These are phyloP conservation scores for Leptographium lundbergii DNA, from an alignment of 2,329 filamentous ascomycete species.

Conservation along the genomic window DNA sequence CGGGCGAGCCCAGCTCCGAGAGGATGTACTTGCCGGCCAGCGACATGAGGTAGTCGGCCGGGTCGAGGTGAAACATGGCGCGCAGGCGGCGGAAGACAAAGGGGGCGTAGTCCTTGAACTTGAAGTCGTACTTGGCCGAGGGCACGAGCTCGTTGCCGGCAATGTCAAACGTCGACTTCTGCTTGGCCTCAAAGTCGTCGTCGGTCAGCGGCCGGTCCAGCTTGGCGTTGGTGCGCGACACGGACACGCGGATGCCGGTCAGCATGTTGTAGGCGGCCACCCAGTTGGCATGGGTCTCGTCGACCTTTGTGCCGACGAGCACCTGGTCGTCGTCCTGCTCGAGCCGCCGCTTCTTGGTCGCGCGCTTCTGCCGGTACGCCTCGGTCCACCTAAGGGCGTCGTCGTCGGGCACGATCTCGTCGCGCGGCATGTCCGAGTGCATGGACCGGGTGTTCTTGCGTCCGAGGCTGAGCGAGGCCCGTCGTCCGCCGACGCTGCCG, in stretches of 20 bases:
- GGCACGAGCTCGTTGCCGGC: conserved; percentile 95
- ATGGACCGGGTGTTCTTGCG: conserved; percentile 74
- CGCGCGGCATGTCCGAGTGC: conserved; percentile 69
- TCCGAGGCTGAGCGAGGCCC: conserved; percentile 72
- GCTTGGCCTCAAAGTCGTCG: conserved; percentile 83
- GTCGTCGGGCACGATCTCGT: conserved; percentile 77
- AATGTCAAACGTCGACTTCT: conserved; percentile 98
- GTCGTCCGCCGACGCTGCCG: conserved; percentile 38
- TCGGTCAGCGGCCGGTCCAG: conserved; percentile 81
- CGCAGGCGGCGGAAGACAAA: conserved; percentile 96
- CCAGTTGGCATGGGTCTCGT: conserved; percentile 94
- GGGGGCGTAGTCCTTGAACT: conserved; percentile 99
- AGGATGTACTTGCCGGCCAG: conserved; percentile 97
- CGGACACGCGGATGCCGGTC: conserved; percentile 93
- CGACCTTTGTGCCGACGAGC: conserved; percentile 91
- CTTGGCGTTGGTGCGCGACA: conserved; percentile 93
- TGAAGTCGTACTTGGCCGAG: conserved; percentile 99
- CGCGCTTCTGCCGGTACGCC: conserved; percentile 80
- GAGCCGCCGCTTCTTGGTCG: conserved; percentile 69
- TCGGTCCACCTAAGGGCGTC: conserved; percentile 89
- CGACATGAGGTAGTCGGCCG: conserved; percentile 96
- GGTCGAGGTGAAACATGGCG: conserved; percentile 77
- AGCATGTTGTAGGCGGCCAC: conserved; percentile 99
- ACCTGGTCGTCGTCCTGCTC: conserved; percentile 89
- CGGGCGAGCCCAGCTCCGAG: conserved; percentile 90